Base-by-base conservation (phyloP, 208 protist genomes). In the Leishmania lainsoni region DNA sequence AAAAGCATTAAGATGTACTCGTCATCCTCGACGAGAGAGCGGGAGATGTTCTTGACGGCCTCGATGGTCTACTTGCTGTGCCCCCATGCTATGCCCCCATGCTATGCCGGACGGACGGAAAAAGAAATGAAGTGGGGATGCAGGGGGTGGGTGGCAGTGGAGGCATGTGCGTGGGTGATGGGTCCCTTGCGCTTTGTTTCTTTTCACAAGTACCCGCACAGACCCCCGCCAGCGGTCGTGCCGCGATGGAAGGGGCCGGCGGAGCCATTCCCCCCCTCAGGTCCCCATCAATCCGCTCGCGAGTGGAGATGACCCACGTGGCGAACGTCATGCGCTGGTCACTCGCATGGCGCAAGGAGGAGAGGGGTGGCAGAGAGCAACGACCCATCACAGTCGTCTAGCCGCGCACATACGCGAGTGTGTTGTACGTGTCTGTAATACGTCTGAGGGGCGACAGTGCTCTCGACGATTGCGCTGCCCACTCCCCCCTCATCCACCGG, bases 1-100 rank as follows among this genome's bases (percentile, higher is more conserved):
- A 89, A 29, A 49, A 86, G 84, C 51, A 90, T 32, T 1, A 87
- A 58, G 0, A 90, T 61, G 51, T 90, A 83, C 79, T 90, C 89
- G 77, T 90, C 86, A 32, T 81, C 86, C 35, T 85, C 81, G 26
- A 90, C 84, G 42, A 84, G 22, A 5, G 59, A 76, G 73, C 81
- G 74, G 14, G 86, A 88, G 63, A 86, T 20, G 16, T 29, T 48
- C 29, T 85, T 80, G 49, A 92, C 74, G 0, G 51, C 54, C 4
- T 79, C 68, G 12, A 78, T 72, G 1, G 72, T 20, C 26, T n/a
- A 3, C 12, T 78, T 66, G 48, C 48, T 56, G 20, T 32, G n/a
- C 10, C 52, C 76, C 81, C 76, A 77, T 26, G 51, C 22, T 2
- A 78, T 4, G 45, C 65, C 58, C 4, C 51, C 2, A 22, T 1